Percentiles rank a stretch among this genome's conserved stretches.
phyloP scores from a whole-genome alignment of 441 rosid species.

The Brassica balearica region DNA sequence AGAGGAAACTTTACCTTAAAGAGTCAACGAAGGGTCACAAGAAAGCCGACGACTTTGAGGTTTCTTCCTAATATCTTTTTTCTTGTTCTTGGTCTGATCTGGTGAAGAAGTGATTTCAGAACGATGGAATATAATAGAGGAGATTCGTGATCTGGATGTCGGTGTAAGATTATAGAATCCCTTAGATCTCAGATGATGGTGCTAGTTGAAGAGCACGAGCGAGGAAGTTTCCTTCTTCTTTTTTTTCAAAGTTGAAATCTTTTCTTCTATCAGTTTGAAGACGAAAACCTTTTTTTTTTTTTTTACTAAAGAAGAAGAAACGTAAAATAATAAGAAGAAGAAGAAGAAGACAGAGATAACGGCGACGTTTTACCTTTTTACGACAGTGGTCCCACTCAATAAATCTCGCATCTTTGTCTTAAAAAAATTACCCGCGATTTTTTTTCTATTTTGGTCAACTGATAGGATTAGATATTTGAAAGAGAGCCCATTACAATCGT shows the following conservation, averaged over 20 bases:
- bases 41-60: slow-evolving; percentile 26
- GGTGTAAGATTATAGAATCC: slow-evolving; percentile 30
- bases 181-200: slow-evolving; percentile 42
- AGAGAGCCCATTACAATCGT: not conserved
- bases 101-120: not conserved
- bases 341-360: slow-evolving; percentile 27
- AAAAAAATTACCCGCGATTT: not conserved
- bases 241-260: slow-evolving; percentile 10
- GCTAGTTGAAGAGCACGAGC: slow-evolving; percentile 26
- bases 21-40: not conserved
- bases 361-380: slow-evolving; percentile 34
- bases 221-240: slow-evolving; percentile 35
- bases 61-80: not conserved
- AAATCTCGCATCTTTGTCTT: slow-evolving; percentile 7
- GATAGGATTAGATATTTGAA: not conserved
- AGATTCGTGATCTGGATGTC: slow-evolving; percentile 38
- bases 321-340: not conserved
- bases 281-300: not conserved
- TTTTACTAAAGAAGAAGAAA: not conserved
- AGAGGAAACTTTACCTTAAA: too few relatives aligned
- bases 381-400: slow-evolving; percentile 27
- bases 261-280: slow-evolving; percentile 32
- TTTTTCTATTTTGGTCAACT: not conserved
- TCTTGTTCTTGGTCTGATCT: slow-evolving; percentile 33
- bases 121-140: not conserved